Evolutionary conservation across 2,329 filamentous ascomycete genomes (phyloP), one percentile per base, ranked within the genome.

Genomic region (Neodidymelliopsis sp.): DNA sequence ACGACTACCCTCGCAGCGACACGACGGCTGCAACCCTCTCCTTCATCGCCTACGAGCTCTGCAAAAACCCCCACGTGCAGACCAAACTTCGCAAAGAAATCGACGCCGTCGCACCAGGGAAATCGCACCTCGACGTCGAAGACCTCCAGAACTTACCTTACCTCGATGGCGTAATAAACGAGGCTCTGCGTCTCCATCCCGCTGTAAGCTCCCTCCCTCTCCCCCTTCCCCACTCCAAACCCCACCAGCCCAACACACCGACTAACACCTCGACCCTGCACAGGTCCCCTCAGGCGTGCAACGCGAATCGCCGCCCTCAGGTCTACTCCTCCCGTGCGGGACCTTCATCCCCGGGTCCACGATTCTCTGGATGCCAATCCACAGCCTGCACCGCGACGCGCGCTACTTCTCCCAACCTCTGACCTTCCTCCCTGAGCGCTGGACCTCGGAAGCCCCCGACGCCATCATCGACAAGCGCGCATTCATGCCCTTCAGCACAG

Each of bases 401-500:
- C 60, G 59, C n/a, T 67, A 65, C 40, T 69, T 64, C 37, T 44
- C 53, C 4, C 29, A 52, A 2, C 63, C 67, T 0, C 42, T 66
- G 2, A 39, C 43, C 0, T 71, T 70, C 46, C 51, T 69, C 37
- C 66, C 67, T 5, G 65, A 67, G 42, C 63, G 66, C 53, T 69
- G 67, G 67, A 68, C 61, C 10, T 45, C 54, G 29, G 62, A 67
- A 27, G 37, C 55, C 7, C 56, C 59, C 8, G 51, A 55, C 4
- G 56, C 60, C 6, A 29, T 66, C 20, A 49, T 59, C 2, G 61
- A 71, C 29, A 70, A 67, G 43, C 65, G 78, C 38, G 88, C 89
- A 0, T 92, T 89, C 71, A 89, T 86, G 55, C 85, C 89, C 1
- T 90, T 90, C 59, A 83, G 80, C 24, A 75, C 88, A 44, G 87